Percentiles rank a stretch among this genome's conserved stretches.
phyloP scores from a whole-genome alignment of 768 basidiomycete genomes.

The Kondoa malvinella region DNA sequence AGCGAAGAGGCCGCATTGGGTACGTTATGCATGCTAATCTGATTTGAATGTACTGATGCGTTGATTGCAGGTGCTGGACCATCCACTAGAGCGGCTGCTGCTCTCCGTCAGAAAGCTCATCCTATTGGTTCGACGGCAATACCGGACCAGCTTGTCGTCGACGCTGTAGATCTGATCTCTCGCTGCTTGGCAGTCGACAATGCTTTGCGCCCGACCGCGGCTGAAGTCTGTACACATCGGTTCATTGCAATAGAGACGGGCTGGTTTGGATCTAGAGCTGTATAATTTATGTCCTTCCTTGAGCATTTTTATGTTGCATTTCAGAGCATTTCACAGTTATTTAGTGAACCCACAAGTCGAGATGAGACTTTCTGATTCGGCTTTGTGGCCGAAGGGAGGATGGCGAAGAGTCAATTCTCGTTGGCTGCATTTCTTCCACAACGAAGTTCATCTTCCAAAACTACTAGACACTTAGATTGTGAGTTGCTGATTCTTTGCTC shows the following conservation, averaged over 20 bases:
- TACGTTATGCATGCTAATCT: not conserved
- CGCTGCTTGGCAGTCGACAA: constrained; percentile 72
- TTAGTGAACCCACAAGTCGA: too few species aligned
- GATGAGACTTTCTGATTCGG: too few species aligned
- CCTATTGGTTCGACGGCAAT: constrained; percentile 28
- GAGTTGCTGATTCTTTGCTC: too few species aligned
- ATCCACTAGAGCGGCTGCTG: constrained; percentile 19
- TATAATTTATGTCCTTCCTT: too few species aligned
- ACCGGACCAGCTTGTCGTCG: constrained; percentile 30
- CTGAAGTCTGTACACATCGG: constrained; percentile 55
- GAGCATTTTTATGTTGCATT: too few species aligned
- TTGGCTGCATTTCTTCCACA: too few species aligned
- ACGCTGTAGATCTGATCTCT: constrained; percentile 66
- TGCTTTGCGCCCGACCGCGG: constrained; percentile 64
- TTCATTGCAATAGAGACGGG: constrained; percentile 42
- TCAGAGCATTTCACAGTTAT: too few species aligned
- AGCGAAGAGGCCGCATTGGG: constrained; percentile 22
- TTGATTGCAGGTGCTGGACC: constrained; percentile 16
- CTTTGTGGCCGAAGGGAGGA: too few species aligned
- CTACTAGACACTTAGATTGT: too few species aligned
- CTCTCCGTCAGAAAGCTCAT: constrained; percentile 16
- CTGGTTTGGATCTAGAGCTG: not conserved
- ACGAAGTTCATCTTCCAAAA: too few species aligned
- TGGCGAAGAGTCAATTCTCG: too few species aligned
- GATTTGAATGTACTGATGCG: not conserved